Evolutionary conservation across 345 rosid genomes (phyloP), one percentile per base, ranked within the genome.

Genomic region (Boechera divaricarpa): DNA sequence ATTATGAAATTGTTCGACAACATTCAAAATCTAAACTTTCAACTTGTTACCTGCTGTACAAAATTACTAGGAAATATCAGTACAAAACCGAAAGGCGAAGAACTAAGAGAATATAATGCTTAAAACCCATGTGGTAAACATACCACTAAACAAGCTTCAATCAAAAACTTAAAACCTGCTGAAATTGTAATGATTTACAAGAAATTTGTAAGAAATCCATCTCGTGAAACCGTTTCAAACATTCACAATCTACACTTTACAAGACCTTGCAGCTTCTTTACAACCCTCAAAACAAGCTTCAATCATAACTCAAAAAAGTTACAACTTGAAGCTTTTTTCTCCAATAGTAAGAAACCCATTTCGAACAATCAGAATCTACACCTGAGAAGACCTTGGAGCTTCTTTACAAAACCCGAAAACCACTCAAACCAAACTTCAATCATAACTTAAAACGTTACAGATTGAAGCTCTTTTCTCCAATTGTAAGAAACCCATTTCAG

Each of bases 341-440:
- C 13, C 29, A 57, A 10, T 5, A 38, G 13, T 52, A 39, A 28
- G 67, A 57, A 57, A 2, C 45, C 29, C 7, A 24, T 16, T 36
- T 56, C 59, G 4, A 21, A 67, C 47, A 51, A 68, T 69, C 48
- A 42, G n/a, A 76, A 68, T 38, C 55, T 5, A 52, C 49, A 42
- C n/a, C 60, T 42, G 15, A 10, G 45, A 54, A 32, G 38, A 67
- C 53, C 24, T 35, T 58, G 72, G 41, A 66, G 24, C 57, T 44
- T 74, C 64, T 64, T 8, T 0, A 10, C 38, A 15, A 15, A 60
- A 72, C 38, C 36, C 24, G 3, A 39, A 39, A 39, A 39, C 44
- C 44, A 39, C 11, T 36, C 51, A 32, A 13, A 65, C 45, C 10
- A 54, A 45, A 57, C 78, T 54, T 75, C 16, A 44, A 60, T 1